phyloP scores from a whole-genome alignment of 192 early-diverging fungal species.

The Physocladia obscura region DNA sequence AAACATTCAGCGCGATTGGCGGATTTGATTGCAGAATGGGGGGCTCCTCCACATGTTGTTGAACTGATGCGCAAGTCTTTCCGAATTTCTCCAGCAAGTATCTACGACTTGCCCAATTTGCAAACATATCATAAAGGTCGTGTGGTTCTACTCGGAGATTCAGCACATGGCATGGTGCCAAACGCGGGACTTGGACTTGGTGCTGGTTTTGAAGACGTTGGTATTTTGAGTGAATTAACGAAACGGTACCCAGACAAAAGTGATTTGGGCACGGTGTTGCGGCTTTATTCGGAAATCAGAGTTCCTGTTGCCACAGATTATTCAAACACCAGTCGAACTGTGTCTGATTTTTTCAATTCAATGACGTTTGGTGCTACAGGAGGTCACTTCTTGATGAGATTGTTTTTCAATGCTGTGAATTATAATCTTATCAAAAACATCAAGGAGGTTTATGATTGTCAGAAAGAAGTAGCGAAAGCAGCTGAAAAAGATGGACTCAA shows the following conservation, averaged over 20 bases:
- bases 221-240: constrained; percentile 20
- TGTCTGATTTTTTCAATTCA: background rate
- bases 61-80: background rate
- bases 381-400: background rate
- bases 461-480: too few species aligned
- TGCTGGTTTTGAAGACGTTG: constrained; percentile 31
- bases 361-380: background rate
- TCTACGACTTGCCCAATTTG: constrained; percentile 7
- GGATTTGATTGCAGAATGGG: constrained; percentile 8
- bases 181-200: constrained; percentile 28
- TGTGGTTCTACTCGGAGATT: constrained; percentile 15
- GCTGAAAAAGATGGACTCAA: too few species aligned
- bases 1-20: constrained; percentile 7
- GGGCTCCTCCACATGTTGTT: background rate
- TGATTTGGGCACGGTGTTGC: background rate
- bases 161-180: constrained; percentile 34
- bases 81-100: background rate
- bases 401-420: background rate
- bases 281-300: background rate
- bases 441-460: too few species aligned
- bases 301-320: background rate
- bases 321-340: background rate
- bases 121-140: constrained; percentile 14
- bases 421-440: background rate
- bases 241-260: background rate